Conservation (phyloP, 2,329 filamentous ascomycete genomes). For the Zymoseptoria crescenta region DNA sequence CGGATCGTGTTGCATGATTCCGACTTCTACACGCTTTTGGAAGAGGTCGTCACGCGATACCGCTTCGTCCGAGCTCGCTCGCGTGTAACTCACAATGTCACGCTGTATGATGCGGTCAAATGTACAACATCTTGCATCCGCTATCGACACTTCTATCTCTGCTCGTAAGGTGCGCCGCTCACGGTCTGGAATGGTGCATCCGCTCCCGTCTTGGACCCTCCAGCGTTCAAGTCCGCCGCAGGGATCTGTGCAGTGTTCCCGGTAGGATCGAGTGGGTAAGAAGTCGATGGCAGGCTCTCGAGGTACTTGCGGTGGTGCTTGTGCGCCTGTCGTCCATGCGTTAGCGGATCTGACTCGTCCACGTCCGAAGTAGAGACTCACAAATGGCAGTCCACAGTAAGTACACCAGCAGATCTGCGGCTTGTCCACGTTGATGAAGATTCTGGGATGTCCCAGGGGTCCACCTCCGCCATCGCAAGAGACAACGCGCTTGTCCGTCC, state of each 20-base stretch:
- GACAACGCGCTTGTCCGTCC: slow-evolving; percentile 75
- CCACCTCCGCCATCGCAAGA: slow-evolving; percentile 90
- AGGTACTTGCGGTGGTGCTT: slow-evolving; percentile 81
- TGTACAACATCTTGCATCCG: slow-evolving; percentile 1
- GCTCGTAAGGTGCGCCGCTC: slow-evolving; percentile 51
- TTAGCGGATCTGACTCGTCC: slow-evolving; percentile 4
- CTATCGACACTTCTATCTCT: slow-evolving; percentile 42
- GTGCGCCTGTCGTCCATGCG: slow-evolving; percentile 57
- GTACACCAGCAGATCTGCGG: slow-evolving; percentile 82
- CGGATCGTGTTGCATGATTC: background rate
- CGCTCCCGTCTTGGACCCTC: slow-evolving; percentile 25
- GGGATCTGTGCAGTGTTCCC: slow-evolving; percentile 52
- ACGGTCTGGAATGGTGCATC: slow-evolving; percentile 42
- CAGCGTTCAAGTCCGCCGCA: slow-evolving; percentile 31
- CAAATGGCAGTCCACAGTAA: slow-evolving; percentile 91
- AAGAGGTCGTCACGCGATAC: too few relatives aligned
- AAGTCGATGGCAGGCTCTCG: slow-evolving; percentile 67
- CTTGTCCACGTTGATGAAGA: slow-evolving; percentile 98
- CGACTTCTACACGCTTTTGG: background rate
- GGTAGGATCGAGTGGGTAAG: slow-evolving; percentile 61
- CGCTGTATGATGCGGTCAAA: background rate
- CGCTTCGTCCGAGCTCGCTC: too few relatives aligned
- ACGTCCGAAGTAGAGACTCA: slow-evolving; percentile 45
- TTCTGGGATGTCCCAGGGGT: slow-evolving; percentile 77
- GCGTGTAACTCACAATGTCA: background rate